Conservation (phyloP, 176 grass and related monocot species). For the Zea luxurians region DNA sequence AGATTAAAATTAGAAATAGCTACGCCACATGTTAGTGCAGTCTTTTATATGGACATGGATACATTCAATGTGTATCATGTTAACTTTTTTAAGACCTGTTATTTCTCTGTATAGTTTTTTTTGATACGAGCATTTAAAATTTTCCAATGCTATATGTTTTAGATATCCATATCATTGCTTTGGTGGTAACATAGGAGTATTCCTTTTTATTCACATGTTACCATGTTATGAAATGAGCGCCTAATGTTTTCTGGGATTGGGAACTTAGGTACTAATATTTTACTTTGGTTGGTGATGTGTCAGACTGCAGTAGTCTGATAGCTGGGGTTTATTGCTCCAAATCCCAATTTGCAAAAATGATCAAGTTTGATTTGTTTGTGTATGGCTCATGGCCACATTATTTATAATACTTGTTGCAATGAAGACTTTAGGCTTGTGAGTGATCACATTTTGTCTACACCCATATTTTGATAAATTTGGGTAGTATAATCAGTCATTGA, state of each 20-base stretch:
- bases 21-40: not conserved
- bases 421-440: not conserved
- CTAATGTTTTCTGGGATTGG: not conserved
- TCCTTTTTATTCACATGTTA: not conserved
- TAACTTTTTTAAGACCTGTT: not conserved
- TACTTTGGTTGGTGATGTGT: not conserved
- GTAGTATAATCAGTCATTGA: not conserved
- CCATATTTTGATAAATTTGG: conserved; percentile 8
- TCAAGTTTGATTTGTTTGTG: not conserved
- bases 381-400: not conserved
- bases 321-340: not conserved
- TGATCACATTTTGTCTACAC: conserved; percentile 6
- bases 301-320: not conserved
- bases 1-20: conserved; percentile 19
- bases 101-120: not conserved
- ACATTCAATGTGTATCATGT: not conserved
- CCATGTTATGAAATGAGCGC: not conserved
- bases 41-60: not conserved
- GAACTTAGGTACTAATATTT: not conserved
- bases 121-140: not conserved
- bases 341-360: not conserved
- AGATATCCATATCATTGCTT: not conserved
- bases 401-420: not conserved
- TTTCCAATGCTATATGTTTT: not conserved
- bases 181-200: not conserved